A percentile compares a stretch with the other conserved stretches of the same genome.
These are phyloP conservation scores for Wickerhamiella allomyrinae DNA, from an alignment of 805 yeast species.

Conservation along the genomic window DNA sequence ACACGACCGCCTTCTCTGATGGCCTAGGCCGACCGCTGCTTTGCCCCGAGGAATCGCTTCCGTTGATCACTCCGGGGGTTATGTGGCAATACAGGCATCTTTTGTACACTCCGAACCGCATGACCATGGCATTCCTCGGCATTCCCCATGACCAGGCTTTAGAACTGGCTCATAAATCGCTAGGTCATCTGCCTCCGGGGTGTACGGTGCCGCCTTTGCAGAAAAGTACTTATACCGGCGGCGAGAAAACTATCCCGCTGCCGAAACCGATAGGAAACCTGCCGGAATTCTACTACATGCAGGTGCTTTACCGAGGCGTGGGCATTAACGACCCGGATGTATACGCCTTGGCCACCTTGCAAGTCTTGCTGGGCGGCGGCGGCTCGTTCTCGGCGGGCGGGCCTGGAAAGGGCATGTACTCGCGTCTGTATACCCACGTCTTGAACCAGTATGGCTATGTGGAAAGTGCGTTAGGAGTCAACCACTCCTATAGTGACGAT, in stretches of 20 bases:
- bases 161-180: constrained; percentile 42
- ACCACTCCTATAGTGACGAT: constrained; percentile 78
- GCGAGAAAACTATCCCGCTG: constrained; percentile 40
- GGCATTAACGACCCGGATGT: constrained; percentile 74
- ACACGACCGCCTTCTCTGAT: constrained; percentile 63
- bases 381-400: constrained; percentile 98
- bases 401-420: constrained; percentile 98
- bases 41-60: constrained; percentile 60
- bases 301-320: constrained; percentile 77
- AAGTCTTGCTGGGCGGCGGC: constrained; percentile 88
- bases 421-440: constrained; percentile 81
- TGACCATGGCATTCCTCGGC: constrained; percentile 81
- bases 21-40: constrained; percentile 78
- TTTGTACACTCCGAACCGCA: constrained; percentile 64
- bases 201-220: constrained; percentile 14
- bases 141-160: constrained; percentile 57
- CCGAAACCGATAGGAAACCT: constrained; percentile 46
- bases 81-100: constrained; percentile 46
- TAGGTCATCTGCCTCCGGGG: constrained; percentile 43
- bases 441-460: constrained; percentile 82
- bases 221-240: constrained; percentile 43
- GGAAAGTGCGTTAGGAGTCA: constrained; percentile 77
- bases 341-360: constrained; percentile 80
- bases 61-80: constrained; percentile 36
- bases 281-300: constrained; percentile 73